phyloP scores from a whole-genome alignment of 768 basidiomycete species.

The Melanogaster broomeanus region DNA sequence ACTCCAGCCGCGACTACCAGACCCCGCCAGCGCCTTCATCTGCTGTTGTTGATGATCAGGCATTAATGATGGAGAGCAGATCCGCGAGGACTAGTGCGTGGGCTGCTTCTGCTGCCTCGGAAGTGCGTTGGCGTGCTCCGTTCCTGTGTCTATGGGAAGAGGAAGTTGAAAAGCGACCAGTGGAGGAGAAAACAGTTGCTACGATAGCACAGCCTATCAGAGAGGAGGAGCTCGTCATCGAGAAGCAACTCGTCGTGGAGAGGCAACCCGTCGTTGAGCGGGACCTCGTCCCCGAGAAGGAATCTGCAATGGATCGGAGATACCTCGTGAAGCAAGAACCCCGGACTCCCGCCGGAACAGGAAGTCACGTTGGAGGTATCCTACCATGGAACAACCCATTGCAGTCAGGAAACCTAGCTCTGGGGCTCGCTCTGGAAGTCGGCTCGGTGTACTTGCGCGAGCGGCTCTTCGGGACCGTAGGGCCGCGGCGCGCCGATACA shows the following conservation, averaged over 20 bases:
- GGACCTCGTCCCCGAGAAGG: too few relatives aligned
- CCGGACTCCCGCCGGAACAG: too few relatives aligned
- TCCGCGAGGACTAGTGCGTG: slow-evolving; percentile 1
- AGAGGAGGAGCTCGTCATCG: neutral
- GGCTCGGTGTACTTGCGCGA: slow-evolving; percentile 19
- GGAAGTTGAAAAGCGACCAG: neutral
- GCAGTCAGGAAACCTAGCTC: neutral
- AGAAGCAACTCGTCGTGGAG: neutral
- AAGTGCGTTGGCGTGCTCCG: slow-evolving; percentile 2
- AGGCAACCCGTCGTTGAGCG: neutral
- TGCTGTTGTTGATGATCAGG: neutral
- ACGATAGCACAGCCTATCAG: neutral
- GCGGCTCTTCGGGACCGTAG: slow-evolving; percentile 23
- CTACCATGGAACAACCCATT: neutral
- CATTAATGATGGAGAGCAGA: neutral
- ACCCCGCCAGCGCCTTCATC: neutral
- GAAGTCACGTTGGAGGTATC: neutral
- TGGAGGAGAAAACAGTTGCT: neutral
- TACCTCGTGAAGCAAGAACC: neutral
- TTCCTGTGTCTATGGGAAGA: neutral
- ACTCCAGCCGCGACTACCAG: neutral
- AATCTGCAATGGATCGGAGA: too few relatives aligned
- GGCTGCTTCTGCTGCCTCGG: neutral
- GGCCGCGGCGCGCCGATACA: neutral
- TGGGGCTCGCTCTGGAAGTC: neutral